These are phyloP conservation scores for Metschnikowia cerradonensis DNA, from an alignment of 805 yeast species.

Conservation along the genomic window DNA sequence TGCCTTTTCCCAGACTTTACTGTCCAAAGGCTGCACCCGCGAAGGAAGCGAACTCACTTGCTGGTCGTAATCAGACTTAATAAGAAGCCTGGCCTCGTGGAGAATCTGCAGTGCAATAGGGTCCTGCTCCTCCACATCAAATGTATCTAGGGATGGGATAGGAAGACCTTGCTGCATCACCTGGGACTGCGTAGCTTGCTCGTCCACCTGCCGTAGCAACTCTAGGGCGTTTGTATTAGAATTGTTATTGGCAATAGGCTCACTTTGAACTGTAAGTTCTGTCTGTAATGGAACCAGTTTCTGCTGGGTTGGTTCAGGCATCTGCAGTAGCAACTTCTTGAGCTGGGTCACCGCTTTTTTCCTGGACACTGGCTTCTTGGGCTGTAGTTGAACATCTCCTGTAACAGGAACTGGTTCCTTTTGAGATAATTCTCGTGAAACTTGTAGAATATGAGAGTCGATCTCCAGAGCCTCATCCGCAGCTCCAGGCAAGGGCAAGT, in stretches of 20 bases:
- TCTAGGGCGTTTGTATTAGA: background rate
- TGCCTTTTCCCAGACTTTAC: background rate
- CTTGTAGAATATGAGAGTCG: conserved; percentile 32
- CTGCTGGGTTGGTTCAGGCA: conserved; percentile 1
- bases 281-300: background rate
- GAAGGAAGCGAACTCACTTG: conserved; percentile 8
- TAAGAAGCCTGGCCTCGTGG: conserved; percentile 31
- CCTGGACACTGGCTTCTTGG: background rate
- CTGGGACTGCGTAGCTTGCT: conserved; percentile 28
- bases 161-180: conserved; percentile 44
- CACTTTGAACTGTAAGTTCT: background rate
- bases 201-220: background rate
- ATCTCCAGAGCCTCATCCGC: conserved; percentile 15
- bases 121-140: background rate
- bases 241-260: background rate
- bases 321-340: background rate
- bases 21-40: background rate
- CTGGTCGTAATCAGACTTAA: conserved; percentile 41
- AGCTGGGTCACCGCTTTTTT: background rate
- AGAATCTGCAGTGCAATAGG: conserved; percentile 19
- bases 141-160: conserved; percentile 32
- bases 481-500: conserved; percentile 24
- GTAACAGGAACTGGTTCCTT: conserved; percentile 11
- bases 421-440: conserved; percentile 24
- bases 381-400: background rate